phyloP scores from a whole-genome alignment of 1,139 yeast species.

The Suhomyces choctaworum region DNA sequence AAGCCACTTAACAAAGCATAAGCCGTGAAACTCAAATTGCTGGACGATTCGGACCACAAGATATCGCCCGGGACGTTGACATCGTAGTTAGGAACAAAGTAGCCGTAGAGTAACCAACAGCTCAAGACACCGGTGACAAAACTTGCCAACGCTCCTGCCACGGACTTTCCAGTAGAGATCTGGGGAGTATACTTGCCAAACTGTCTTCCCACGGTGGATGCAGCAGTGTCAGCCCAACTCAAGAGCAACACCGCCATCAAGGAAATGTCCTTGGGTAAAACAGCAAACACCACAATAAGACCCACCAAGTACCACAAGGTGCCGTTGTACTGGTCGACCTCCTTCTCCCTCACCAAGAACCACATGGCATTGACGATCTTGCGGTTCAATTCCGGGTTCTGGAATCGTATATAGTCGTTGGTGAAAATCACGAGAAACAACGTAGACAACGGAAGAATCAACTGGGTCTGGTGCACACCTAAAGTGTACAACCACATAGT shows the following conservation, averaged over 20 bases:
- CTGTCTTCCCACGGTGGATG: conserved; percentile 86
- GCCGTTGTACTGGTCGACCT: conserved; percentile 71
- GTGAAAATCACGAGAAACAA: conserved; percentile 56
- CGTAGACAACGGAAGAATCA: conserved; percentile 58
- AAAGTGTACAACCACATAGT: conserved; percentile 70
- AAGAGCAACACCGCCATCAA: conserved; percentile 74
- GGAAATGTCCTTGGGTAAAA: conserved; percentile 79
- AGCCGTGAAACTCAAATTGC: conserved; percentile 51
- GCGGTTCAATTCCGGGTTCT: conserved; percentile 58
- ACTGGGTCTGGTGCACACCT: conserved; percentile 56
- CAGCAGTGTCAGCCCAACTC: conserved; percentile 98
- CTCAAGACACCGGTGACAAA: conserved; percentile 68
- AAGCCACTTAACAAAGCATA: conserved; percentile 70
- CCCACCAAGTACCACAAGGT: conserved; percentile 85
- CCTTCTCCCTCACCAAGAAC: conserved; percentile 80
- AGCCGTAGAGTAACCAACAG: conserved; percentile 68
- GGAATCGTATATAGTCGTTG: conserved; percentile 72
- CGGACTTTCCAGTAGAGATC: conserved; percentile 68
- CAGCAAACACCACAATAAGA: conserved; percentile 62
- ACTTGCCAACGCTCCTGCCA: conserved; percentile 90
- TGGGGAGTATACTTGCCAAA: conserved; percentile 85
- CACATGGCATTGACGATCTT: conserved; percentile 68
- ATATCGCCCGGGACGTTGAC: conserved; percentile 55
- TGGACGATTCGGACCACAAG: conserved; percentile 65
- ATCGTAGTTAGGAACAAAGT: conserved; percentile 57